These are phyloP conservation scores for Sicyos edulis DNA, from an alignment of 306 rosid genomes.

Conservation along the genomic window DNA sequence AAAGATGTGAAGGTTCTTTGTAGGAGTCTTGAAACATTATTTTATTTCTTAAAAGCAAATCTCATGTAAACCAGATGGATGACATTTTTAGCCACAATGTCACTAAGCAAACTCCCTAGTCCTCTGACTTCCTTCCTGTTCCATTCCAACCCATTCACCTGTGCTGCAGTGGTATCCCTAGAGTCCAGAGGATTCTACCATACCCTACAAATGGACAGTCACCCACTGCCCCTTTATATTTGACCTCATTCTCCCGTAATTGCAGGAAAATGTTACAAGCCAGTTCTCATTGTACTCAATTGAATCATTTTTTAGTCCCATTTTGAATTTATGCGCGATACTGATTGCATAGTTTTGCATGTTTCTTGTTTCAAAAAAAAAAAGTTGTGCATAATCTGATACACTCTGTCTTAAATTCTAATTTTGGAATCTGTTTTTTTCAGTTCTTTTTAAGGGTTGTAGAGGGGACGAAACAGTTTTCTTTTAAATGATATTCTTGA, in stretches of 20 bases:
- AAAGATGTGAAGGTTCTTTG: background rate
- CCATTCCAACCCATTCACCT: background rate
- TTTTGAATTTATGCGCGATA: no score
- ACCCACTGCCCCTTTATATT: background rate
- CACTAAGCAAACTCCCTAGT: background rate
- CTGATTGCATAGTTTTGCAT: background rate
- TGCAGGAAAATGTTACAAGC: background rate
- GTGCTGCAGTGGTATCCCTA: background rate
- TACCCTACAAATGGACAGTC: background rate
- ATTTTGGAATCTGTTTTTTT: background rate
- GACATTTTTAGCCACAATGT: background rate
- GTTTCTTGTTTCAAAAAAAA: background rate
- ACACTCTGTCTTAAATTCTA: background rate
- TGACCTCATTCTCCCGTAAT: background rate
- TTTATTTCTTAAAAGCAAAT: background rate
- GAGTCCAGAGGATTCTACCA: constrained; percentile 14
- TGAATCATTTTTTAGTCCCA: background rate
- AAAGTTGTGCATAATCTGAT: background rate
- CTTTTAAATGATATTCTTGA: background rate
- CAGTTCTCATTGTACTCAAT: background rate
- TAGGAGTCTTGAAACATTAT: background rate
- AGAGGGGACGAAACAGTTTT: background rate
- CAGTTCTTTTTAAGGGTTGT: background rate
- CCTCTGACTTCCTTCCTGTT: background rate
- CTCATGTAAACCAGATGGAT: background rate